Percentiles rank a stretch among this genome's conserved stretches.
These are phyloP conservation scores for Leccinum aurantiacum DNA, from an alignment of 768 basidiomycete genomes.

Conservation along the genomic window DNA sequence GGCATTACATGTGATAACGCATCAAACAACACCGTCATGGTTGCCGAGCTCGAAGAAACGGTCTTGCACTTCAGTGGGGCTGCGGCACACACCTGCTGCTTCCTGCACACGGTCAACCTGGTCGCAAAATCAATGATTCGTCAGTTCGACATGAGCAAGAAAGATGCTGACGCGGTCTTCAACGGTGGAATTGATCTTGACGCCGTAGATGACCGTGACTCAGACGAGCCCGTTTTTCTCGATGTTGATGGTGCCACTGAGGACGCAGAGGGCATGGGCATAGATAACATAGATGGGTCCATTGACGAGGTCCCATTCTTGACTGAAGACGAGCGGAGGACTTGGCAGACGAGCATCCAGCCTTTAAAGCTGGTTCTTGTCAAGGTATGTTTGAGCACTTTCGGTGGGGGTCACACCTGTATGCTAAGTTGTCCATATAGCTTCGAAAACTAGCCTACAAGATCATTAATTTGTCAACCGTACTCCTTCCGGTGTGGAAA, in stretches of 20 bases:
- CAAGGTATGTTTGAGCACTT: not conserved
- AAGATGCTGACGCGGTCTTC: not conserved
- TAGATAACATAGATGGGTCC: not conserved
- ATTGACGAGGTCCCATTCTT: not conserved
- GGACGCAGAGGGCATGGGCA: not conserved
- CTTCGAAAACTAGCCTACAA: too few species aligned
- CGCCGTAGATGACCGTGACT: not conserved
- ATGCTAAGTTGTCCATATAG: not conserved
- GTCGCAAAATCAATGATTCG: not conserved
- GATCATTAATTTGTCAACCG: too few species aligned
- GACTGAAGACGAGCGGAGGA: not conserved
- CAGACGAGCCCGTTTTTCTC: not conserved
- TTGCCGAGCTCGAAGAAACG: not conserved
- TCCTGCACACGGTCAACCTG: not conserved
- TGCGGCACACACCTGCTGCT: not conserved
- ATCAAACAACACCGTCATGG: not conserved
- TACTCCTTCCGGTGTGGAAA: too few species aligned
- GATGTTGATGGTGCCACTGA: not conserved
- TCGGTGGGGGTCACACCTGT: not conserved
- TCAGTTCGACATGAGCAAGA: not conserved
- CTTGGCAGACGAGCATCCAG: not conserved
- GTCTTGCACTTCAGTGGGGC: not conserved
- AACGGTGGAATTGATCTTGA: not conserved
- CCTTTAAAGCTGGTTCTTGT: not conserved
- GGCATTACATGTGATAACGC: not conserved